Conservation (phyloP, 2,329 filamentous ascomycete species). For the Colletotrichum zoysiae region DNA sequence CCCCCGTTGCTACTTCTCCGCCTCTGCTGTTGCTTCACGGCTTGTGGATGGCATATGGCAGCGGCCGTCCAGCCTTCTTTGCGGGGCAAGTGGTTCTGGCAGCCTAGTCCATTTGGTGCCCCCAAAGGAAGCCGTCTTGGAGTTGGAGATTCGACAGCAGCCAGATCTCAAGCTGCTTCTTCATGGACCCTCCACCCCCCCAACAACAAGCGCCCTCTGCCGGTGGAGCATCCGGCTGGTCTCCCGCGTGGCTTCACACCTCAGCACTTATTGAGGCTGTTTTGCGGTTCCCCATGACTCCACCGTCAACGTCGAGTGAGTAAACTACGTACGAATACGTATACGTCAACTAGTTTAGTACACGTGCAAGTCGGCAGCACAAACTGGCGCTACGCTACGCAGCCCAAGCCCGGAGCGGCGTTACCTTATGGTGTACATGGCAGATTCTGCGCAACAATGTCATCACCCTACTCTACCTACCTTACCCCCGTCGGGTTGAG, state of each 20-base stretch:
- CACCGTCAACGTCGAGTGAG: conserved; percentile 23
- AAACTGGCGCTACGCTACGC: not conserved
- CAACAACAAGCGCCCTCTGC: conserved; percentile 34
- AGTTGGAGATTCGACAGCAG: conserved; percentile 39
- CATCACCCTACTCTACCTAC: not conserved
- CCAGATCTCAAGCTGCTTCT: conserved; percentile 38
- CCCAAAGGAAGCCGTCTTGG: conserved; percentile 31
- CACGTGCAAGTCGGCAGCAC: conserved; percentile 11
- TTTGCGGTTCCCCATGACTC: conserved; percentile 41
- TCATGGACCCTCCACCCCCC: conserved; percentile 37
- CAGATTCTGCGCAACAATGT: conserved; percentile 4
- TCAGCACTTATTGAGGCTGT: conserved; percentile 37
- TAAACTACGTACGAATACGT: not conserved
- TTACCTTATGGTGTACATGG: conserved; percentile 10
- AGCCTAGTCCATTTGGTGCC: conserved; percentile 35
- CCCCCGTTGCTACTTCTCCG: conserved; percentile 20
- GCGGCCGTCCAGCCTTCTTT: conserved; percentile 40
- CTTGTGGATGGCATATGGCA: conserved; percentile 34
- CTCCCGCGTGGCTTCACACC: conserved; percentile 39
- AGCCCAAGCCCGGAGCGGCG: conserved; percentile 6
- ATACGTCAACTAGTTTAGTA: not conserved
- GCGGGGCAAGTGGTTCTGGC: conserved; percentile 40
- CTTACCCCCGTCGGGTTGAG: conserved; percentile 12
- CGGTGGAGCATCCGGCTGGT: conserved; percentile 31
- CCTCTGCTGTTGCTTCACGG: conserved; percentile 16